A percentile compares a stretch with the other conserved stretches of the same genome.
These are phyloP conservation scores for Leccinum subtestaceum DNA, from an alignment of 768 basidiomycete species.

Conservation along the genomic window DNA sequence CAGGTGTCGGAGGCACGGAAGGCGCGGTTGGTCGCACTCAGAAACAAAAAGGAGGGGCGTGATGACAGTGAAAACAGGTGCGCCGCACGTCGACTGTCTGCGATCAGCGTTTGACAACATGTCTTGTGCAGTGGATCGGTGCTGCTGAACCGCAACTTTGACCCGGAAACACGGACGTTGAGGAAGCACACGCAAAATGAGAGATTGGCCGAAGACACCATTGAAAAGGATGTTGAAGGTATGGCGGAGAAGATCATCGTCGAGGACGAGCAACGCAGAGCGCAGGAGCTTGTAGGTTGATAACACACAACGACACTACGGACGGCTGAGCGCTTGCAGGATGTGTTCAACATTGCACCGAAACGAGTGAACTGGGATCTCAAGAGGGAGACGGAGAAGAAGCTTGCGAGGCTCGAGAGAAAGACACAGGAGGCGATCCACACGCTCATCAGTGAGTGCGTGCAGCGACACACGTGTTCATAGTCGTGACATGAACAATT, in stretches of 20 bases:
- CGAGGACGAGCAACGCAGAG: slow-evolving; percentile 82
- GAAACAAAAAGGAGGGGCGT: slow-evolving; percentile 67
- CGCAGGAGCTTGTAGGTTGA: slow-evolving; percentile 81
- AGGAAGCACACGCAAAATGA: slow-evolving; percentile 63
- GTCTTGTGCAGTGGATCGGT: slow-evolving; percentile 40
- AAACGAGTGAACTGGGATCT: slow-evolving; percentile 97
- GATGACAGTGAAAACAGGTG: slow-evolving; percentile 40
- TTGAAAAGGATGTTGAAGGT: slow-evolving; percentile 82
- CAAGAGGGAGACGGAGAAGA: slow-evolving; percentile 91
- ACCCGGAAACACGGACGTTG: slow-evolving; percentile 80
- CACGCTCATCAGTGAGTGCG: slow-evolving; percentile 79
- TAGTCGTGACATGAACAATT: slow-evolving; percentile 6
- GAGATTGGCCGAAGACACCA: slow-evolving; percentile 69
- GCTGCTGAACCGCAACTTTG: slow-evolving; percentile 80
- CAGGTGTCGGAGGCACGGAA: slow-evolving; percentile 81
- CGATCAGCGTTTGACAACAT: slow-evolving; percentile 14
- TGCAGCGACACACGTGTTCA: slow-evolving; percentile 1
- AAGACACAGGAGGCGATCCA: slow-evolving; percentile 92
- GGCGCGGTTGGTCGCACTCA: slow-evolving; percentile 72
- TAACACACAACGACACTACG: background rate
- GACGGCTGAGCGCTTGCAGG: slow-evolving; percentile 45
- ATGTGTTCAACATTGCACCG: slow-evolving; percentile 95
- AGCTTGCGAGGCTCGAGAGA: slow-evolving; percentile 82
- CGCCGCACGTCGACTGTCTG: slow-evolving; percentile 21
- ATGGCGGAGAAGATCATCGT: slow-evolving; percentile 80